These are phyloP conservation scores for Plenodomus tracheiphilus DNA, from an alignment of 2,329 filamentous ascomycete genomes.

Conservation along the genomic window DNA sequence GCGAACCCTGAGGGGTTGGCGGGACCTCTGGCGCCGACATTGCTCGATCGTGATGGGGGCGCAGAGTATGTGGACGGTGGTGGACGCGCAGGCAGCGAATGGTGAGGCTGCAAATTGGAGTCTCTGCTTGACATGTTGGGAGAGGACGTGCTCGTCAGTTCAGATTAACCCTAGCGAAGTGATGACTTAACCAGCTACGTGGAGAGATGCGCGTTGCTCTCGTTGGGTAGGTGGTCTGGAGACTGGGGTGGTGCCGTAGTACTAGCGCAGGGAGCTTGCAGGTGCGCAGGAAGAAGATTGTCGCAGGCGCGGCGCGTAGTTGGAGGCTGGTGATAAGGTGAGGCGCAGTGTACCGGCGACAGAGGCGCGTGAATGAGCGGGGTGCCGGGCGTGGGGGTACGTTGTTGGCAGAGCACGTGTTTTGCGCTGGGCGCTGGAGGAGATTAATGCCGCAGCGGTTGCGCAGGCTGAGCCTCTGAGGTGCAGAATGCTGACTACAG, in stretches of 20 bases:
- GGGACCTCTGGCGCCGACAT: conserved; percentile 31
- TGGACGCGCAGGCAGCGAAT: conserved; percentile 76
- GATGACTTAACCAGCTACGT: conserved; percentile 27
- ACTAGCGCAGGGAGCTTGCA: conserved; percentile 5
- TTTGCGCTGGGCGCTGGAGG: conserved; percentile 6
- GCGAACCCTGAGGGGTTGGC: conserved; percentile 49
- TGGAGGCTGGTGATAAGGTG: conserved; percentile 1
- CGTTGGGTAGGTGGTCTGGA: conserved; percentile 4
- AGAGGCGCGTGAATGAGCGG: conserved; percentile 3
- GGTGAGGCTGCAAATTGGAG: conserved; percentile 47
- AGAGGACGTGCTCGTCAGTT: conserved; percentile 14
- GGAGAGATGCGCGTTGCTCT: conserved; percentile 6
- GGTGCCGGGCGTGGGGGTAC: conserved; percentile 12
- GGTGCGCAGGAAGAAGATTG: conserved; percentile 1
- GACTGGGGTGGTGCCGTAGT: neutral
- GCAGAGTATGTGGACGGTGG: conserved; percentile 65
- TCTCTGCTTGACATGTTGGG: conserved; percentile 23
- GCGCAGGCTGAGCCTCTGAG: conserved; percentile 8
- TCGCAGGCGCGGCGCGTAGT: conserved; percentile 1
- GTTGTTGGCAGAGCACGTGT: neutral
- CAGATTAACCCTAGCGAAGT: conserved; percentile 19
- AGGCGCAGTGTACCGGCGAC: conserved; percentile 5
- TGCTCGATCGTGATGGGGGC: conserved; percentile 58
- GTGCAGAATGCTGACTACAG: conserved; percentile 12
- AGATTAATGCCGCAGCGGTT: conserved; percentile 20